phyloP scores from a whole-genome alignment of 139 green algal genomes.

The Chlorella sorokiniana region DNA sequence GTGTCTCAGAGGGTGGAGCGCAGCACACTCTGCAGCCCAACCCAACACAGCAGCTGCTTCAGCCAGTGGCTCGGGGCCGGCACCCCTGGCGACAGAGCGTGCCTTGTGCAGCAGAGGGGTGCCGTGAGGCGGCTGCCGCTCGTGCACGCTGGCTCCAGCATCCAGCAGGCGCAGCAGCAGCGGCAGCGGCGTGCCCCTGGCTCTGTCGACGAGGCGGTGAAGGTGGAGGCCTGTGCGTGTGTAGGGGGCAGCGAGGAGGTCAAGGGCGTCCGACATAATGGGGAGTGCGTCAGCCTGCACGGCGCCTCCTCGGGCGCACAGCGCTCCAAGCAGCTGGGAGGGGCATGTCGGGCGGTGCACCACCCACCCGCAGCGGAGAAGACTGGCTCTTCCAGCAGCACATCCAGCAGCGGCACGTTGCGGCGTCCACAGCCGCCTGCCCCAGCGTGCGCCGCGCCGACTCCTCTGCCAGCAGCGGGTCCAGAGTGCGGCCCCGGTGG shows the following conservation, averaged over 20 bases:
- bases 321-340: neutral
- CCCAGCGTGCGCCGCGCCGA: neutral
- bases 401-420: conserved; percentile 16
- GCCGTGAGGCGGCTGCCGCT: neutral
- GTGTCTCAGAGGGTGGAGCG: neutral
- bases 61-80: neutral
- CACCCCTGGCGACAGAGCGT: neutral
- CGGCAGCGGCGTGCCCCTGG: neutral
- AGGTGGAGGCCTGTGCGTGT: conserved; percentile 22
- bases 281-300: too few species aligned
- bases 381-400: conserved; percentile 28
- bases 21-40: neutral
- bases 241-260: too few species aligned
- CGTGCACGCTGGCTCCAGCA: conserved; percentile 7
- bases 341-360: too few species aligned
- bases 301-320: neutral
- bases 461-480: neutral
- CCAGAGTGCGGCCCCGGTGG: neutral
- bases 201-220: conserved; percentile 11
- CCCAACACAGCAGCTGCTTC: neutral
- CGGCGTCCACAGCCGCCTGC: conserved; percentile 13
- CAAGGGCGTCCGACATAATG: too few species aligned
- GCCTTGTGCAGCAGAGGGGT: conserved; percentile 13
- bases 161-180: conserved; percentile 9
- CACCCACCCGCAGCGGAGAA: conserved; percentile 14